Evolutionary conservation across 2,329 filamentous ascomycete genomes (phyloP), one percentile per base, ranked within the genome.

Genomic region (Cladosporium oxysporum): DNA sequence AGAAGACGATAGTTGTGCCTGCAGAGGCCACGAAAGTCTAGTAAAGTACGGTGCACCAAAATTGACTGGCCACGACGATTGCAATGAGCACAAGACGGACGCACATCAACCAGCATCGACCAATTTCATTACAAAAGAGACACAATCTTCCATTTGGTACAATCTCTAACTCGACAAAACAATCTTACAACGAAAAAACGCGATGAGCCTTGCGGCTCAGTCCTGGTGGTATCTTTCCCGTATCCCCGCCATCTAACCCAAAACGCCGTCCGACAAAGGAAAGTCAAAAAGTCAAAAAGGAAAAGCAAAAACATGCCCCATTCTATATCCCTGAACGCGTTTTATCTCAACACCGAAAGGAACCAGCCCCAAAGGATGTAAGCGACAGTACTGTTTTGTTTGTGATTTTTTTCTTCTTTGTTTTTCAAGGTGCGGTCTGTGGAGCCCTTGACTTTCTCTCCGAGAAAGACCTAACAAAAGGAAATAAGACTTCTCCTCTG

Each of bases 321-420:
- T 55, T 55, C 52, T 55, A 55, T 55, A 55, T 33, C 29, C 52
- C 52, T 55, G 52, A 55, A 33, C 52, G 52, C 52, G 4, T 47
- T 21, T 10, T 1, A 26, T 16, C 18, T 21, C 41, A 55, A 21
- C 28, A 55, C 29, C 28, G 14, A 55, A 29, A 29, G 52, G 52
- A 33, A 31, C 52, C 52, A 55, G 52, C 29, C 52, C 52, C 23
- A 26, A 53, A 29, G 16, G 50, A 55, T 55, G n/a, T 55, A 55
- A 47, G 52, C 52, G 52, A 55, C 52, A 55, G 52, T 55, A 55
- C 52, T 55, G 52, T 55, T 33, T 55, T n/a, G n/a, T 44, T 37
- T 11, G 4, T 1, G 29, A 1, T 31, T 37, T 37, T 37, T 11
- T 11, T 35, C 18, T 16, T 41, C n/a, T 18, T 5, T 11, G 35